Evolutionary conservation across 164 flowering plant species (phyloP), one percentile per base, ranked within the genome.

Genomic region (Umbilicus rupestris): DNA sequence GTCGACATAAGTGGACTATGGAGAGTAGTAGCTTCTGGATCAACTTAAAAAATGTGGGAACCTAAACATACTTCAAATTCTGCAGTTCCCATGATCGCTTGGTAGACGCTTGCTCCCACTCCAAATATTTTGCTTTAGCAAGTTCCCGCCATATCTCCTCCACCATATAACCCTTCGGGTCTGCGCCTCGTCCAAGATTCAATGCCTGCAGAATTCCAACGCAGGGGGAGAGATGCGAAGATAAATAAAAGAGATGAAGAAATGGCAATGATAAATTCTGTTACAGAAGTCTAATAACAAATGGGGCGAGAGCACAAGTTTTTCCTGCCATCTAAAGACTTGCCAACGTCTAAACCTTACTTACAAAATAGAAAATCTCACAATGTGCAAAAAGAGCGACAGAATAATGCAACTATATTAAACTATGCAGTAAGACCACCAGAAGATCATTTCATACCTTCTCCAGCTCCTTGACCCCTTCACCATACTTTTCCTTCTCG

Each of bases 101-200:
- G 33, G 77, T 70, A 66, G 96, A 87, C 65, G 69, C 82, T 50
- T 75, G 76, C 69, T 91, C 94, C 99, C 97, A 94, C 76, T 76
- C 76, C 71, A 78, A 20, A 75, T 88, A 89, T 73, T 84, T 91
- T 63, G 97, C 97, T 75, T 81, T 91, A 7, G 96, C 87, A 74
- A 92, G 89, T 77, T 87, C 99, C 76, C 81, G 85, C 97, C 99
- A 94, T 57, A 92, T 94, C 69, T 85, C 92, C 71, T 94, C 97
- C 45, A 91, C 94, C 81, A 84, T 87, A 73, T 86, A 84, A 50
- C 94, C 65, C 39, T 79, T 73, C 9, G 87, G 87, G 64, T 88
- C 69, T 57, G 87, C 91, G 47, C 90, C 90, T 68, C 57, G 57
- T 20, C 57, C 57, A 20, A 50, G 22, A 22, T 22, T 50, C 57